Conservation (phyloP, 2,329 filamentous ascomycete species). For the Fusarium mexicanum region DNA sequence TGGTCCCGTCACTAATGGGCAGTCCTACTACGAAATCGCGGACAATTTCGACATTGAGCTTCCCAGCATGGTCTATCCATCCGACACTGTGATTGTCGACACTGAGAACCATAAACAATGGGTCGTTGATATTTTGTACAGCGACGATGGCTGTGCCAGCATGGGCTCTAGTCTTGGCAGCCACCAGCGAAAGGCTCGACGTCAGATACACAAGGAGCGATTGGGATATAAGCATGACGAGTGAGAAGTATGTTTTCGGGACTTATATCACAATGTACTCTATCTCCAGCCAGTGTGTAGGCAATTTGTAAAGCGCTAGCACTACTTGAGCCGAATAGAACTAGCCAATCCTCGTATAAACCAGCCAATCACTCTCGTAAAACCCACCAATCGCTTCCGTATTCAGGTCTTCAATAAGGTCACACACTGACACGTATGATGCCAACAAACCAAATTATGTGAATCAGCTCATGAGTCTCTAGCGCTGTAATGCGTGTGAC, state of each 20-base stretch:
- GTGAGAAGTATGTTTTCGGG: too few relatives aligned
- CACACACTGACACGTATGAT: not conserved
- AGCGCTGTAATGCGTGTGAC: not conserved
- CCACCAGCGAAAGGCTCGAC: not conserved
- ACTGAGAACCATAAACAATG: not conserved
- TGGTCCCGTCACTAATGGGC: not conserved
- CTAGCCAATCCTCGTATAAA: not conserved
- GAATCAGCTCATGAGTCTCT: not conserved
- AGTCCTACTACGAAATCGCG: not conserved
- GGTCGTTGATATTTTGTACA: not conserved
- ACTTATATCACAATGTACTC: too few relatives aligned
- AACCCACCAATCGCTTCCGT: not conserved
- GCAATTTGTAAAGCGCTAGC: too few relatives aligned
- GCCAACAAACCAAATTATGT: not conserved
- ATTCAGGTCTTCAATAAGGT: rapidly evolving
- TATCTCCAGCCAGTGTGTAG: too few relatives aligned
- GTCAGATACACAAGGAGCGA: not conserved
- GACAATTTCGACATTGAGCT: not conserved
- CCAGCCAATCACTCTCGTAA: not conserved
- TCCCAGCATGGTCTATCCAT: not conserved
- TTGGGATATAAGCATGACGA: too few relatives aligned
- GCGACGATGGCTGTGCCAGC: not conserved
- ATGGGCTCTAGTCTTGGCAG: not conserved
- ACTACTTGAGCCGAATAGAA: too few relatives aligned
- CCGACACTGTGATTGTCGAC: not conserved